Evolutionary conservation across 345 rosid genomes (phyloP).

Genomic region (Turnera subulata): DNA sequence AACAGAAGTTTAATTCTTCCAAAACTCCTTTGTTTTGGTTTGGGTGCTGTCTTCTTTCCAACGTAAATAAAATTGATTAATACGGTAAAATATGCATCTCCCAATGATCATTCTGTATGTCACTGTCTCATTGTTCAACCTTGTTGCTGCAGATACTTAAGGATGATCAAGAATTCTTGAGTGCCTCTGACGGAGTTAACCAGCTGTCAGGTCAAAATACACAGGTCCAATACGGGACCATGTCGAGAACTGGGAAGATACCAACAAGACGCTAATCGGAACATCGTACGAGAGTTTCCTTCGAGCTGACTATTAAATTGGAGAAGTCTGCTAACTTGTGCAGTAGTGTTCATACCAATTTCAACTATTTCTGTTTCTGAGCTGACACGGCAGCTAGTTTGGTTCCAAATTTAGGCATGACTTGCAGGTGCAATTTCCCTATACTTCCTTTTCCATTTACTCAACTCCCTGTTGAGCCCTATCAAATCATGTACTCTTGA

Average conservation of each 20-base stretch:
- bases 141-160: constrained; percentile 53
- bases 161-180: constrained; percentile 73
- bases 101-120: neutral
- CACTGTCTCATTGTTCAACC: neutral
- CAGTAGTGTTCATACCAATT: constrained; percentile 22
- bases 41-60: too few relatives aligned
- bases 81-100: too few relatives aligned
- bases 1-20: too few relatives aligned
- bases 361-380: constrained; percentile 20
- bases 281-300: constrained; percentile 60
- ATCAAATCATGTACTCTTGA: neutral
- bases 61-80: too few relatives aligned
- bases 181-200: constrained; percentile 55
- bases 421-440: neutral
- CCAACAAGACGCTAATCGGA: constrained; percentile 59
- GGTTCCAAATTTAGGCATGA: constrained; percentile 2
- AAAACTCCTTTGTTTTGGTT: too few relatives aligned
- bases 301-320: constrained; percentile 49
- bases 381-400: constrained; percentile 1
- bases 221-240: constrained; percentile 67
- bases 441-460: neutral
- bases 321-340: constrained; percentile 14
- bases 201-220: constrained; percentile 91
- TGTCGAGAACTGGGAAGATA: constrained; percentile 79
- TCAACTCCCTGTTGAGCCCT: neutral